Conservation (phyloP, 768 basidiomycete genomes). For the Suillus tomentosus region DNA sequence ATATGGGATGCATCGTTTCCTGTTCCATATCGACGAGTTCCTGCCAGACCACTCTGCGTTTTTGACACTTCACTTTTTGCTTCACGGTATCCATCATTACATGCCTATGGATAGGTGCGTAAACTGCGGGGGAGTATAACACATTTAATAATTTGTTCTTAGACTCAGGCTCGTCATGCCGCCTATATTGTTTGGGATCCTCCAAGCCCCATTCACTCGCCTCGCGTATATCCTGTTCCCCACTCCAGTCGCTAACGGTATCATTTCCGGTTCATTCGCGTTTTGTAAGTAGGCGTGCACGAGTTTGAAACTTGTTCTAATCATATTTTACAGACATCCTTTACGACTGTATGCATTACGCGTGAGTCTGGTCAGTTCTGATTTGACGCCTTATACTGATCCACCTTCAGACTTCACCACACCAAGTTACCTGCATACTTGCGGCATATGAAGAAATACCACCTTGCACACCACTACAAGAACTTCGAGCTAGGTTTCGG, state of each 20-base stretch:
- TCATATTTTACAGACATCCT: slow-evolving; percentile 55
- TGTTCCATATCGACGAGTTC: slow-evolving; percentile 91
- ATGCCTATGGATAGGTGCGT: slow-evolving; percentile 91
- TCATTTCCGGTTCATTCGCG: slow-evolving; percentile 76
- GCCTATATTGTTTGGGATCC: slow-evolving; percentile 72
- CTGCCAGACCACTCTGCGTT: slow-evolving; percentile 83
- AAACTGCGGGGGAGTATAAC: not conserved
- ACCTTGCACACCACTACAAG: slow-evolving; percentile 97
- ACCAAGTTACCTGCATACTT: slow-evolving; percentile 84
- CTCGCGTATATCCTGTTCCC: slow-evolving; percentile 87
- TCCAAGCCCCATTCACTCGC: slow-evolving; percentile 85
- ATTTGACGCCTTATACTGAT: slow-evolving; percentile 15
- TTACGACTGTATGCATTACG: slow-evolving; percentile 93
- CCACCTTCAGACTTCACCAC: slow-evolving; percentile 68
- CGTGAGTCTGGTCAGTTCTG: slow-evolving; percentile 48
- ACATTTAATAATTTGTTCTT: slow-evolving; percentile 6
- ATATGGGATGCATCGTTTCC: slow-evolving; percentile 91
- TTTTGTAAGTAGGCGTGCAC: slow-evolving; percentile 57
- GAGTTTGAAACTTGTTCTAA: slow-evolving; percentile 9
- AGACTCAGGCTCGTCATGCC: slow-evolving; percentile 97
- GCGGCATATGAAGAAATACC: slow-evolving; percentile 94
- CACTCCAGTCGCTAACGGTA: slow-evolving; percentile 81
- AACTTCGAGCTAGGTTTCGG: slow-evolving; percentile 98
- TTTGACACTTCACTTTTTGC: slow-evolving; percentile 85
- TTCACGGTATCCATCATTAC: slow-evolving; percentile 97